Evolutionary conservation across 108 stramenopile species (phyloP), one percentile per base, ranked within the genome.

Genomic region (Pseudonitzschia pungens): DNA sequence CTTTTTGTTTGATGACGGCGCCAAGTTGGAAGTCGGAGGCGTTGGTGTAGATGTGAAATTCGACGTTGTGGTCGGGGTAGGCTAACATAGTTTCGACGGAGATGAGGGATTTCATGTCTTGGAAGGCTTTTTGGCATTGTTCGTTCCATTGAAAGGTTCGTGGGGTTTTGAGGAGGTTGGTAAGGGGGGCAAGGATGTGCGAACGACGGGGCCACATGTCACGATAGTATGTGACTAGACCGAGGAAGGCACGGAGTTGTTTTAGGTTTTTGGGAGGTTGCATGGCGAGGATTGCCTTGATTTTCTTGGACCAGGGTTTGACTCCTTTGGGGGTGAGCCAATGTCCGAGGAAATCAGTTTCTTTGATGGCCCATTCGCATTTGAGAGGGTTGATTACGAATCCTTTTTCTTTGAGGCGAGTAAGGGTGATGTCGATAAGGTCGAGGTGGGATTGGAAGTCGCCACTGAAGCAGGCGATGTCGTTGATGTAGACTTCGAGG

Each of bases 161-260:
- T 0, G 68, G 70, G 18, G 70, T 50, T 14, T 59, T 41, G 0
- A 87, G 59, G 3, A 43, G 31, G 15, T 72, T 81, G 14, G 45
- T 48, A 27, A 87, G 76, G 28, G 87, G 82, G 1, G 84, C 84
- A 24, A 85, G 65, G 14, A 83, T 27, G 24, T 87, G 70, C 0
- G 69, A 71, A 18, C 83, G 44, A 8, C 14, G 45, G 29, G 42
- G 40, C 80, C 79, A 86, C 65, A 86, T 73, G 58, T 84, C 86
- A 32, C 70, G 73, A 71, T 87, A 84, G 57, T 83, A 85, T 10
- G 83, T 83, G 10, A 83, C 57, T 54, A 75, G 70, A 0, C 79
- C 85, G 18, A 81, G 41, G 28, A 86, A 83, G 4, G 50, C 56
- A 14, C 65, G 6, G 2, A 84, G 31, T 56, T 81, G 77, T 67